phyloP scores from a whole-genome alignment of 768 basidiomycete genomes.

The Suillus cothurnatus region DNA sequence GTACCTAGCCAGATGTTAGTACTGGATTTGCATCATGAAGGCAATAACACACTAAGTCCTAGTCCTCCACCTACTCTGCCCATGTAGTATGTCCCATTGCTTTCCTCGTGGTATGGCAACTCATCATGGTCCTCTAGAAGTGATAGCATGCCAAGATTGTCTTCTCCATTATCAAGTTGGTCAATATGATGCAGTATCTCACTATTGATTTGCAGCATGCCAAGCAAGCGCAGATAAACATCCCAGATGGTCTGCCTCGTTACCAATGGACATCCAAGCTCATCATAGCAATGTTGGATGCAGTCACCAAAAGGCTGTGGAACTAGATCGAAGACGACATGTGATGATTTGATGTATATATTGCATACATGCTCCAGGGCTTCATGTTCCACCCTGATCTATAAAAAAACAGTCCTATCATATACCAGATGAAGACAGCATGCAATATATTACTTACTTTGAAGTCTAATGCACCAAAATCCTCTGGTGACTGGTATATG shows the following conservation, averaged over 20 bases:
- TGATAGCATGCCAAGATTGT: neutral
- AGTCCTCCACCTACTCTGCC: neutral
- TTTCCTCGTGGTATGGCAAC: neutral
- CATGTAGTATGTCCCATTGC: constrained; percentile 3
- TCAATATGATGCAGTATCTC: neutral
- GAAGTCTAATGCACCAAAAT: constrained; percentile 34
- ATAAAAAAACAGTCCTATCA: neutral
- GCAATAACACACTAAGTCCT: neutral
- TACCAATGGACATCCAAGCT: constrained; percentile 25
- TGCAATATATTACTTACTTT: constrained; percentile 25
- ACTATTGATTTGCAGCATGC: neutral
- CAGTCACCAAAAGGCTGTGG: constrained; percentile 27
- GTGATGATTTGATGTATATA: constrained; percentile 33
- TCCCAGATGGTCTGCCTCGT: constrained; percentile 23
- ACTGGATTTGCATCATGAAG: too few relatives aligned
- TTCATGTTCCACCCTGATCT: neutral
- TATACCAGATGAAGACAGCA: neutral
- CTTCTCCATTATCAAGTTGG: neutral
- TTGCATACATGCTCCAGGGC: constrained; percentile 16
- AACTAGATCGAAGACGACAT: constrained; percentile 17
- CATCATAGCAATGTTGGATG: constrained; percentile 17
- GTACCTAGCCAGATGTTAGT: neutral
- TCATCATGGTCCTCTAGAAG: neutral
- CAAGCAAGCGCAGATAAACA: constrained; percentile 4
- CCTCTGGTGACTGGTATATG: constrained; percentile 32